Percentiles rank a stretch among this genome's conserved stretches.
phyloP scores from a whole-genome alignment of 352 stramenopile species.

The Aphanomyces euteiches region DNA sequence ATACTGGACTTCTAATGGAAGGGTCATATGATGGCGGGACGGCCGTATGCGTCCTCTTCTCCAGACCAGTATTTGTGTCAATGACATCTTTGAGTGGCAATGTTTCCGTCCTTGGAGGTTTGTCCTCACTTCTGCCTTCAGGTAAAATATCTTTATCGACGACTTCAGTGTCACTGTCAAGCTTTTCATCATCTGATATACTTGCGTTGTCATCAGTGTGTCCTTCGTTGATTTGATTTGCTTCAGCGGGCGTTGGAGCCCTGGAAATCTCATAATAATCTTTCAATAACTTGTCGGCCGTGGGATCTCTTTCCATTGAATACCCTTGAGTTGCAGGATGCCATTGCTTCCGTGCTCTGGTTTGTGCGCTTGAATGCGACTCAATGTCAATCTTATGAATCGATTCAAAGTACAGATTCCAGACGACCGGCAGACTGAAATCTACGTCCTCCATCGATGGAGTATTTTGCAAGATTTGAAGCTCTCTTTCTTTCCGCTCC shows the following conservation, averaged over 20 bases:
- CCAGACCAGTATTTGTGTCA: too few species aligned
- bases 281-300: conserved; percentile 31
- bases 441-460: conserved; percentile 57
- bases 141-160: conserved; percentile 29
- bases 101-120: too few species aligned
- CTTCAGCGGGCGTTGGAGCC: conserved; percentile 48
- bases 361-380: conserved; percentile 31
- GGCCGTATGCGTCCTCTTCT: not conserved
- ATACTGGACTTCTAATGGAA: conserved; percentile 48
- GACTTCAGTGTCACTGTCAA: conserved; percentile 24
- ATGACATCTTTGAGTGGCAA: too few species aligned
- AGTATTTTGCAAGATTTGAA: conserved; percentile 46
- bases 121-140: not conserved
- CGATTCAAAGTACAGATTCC: conserved; percentile 56
- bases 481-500: conserved; percentile 33
- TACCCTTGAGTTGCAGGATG: conserved; percentile 53
- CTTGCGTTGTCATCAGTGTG: conserved; percentile 76
- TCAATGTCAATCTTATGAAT: conserved; percentile 52
- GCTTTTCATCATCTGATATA: conserved; percentile 50
- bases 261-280: conserved; percentile 44
- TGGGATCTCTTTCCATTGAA: conserved; percentile 42
- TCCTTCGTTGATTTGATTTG: conserved; percentile 64
- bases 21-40: conserved; percentile 41
- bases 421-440: conserved; percentile 44
- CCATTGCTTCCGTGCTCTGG: conserved; percentile 34